Conservation (phyloP, 2,329 filamentous ascomycete genomes). For the Ceratocystis destructans region DNA sequence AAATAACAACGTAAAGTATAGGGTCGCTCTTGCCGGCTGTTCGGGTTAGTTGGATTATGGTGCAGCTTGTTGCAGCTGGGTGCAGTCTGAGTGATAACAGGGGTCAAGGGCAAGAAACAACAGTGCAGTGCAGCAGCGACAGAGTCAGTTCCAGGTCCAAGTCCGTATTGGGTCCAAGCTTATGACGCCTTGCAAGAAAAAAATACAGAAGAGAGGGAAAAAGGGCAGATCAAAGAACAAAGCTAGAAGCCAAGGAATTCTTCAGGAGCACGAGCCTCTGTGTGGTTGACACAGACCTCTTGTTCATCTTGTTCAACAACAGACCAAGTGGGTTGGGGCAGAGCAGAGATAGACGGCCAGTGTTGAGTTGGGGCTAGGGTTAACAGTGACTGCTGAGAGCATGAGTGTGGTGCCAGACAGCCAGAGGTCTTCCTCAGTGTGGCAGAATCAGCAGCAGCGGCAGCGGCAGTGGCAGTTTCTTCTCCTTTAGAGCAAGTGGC, state of each 20-base stretch:
- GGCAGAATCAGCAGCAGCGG: too few relatives aligned
- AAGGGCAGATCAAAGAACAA: background rate
- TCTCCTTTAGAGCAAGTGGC: background rate
- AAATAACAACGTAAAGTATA: background rate
- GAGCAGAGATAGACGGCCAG: background rate
- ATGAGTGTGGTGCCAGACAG: background rate
- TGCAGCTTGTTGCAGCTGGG: background rate
- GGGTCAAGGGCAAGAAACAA: background rate
- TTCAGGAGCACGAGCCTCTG: background rate
- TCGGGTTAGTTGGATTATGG: background rate
- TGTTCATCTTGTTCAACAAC: background rate
- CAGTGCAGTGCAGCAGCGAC: background rate
- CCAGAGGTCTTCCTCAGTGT: background rate
- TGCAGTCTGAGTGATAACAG: background rate
- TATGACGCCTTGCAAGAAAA: background rate
- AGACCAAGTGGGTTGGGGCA: too few relatives aligned
- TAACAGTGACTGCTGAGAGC: background rate
- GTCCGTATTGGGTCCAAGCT: background rate
- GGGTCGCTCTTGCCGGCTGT: background rate
- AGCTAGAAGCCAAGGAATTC: background rate
- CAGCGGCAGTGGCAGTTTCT: background rate
- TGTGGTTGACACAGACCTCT: background rate
- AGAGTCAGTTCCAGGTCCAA: background rate
- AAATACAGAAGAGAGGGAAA: background rate
- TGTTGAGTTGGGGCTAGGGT: background rate